Conservation (phyloP, 2,329 filamentous ascomycete genomes). For the Coniella lustricola region DNA sequence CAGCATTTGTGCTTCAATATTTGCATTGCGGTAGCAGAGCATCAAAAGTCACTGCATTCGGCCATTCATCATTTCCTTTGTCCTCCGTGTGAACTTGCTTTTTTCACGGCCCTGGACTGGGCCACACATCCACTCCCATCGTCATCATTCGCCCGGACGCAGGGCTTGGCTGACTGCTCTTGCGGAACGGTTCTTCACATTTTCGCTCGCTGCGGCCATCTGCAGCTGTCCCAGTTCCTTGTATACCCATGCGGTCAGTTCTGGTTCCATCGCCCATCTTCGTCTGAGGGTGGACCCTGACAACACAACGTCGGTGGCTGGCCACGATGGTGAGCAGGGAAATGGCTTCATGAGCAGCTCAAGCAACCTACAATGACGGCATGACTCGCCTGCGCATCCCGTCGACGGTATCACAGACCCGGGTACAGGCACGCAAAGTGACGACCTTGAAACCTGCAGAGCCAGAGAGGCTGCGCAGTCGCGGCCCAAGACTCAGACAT, state of each 20-base stretch:
- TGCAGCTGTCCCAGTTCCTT: too few species aligned
- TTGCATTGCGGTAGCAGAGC: too few species aligned
- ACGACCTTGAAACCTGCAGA: slow-evolving; percentile 16
- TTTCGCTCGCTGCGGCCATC: too few species aligned
- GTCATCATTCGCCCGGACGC: too few species aligned
- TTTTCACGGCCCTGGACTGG: too few species aligned
- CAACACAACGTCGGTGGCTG: slow-evolving; percentile 3
- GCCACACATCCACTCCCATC: too few species aligned
- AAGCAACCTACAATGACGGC: slow-evolving; percentile 12
- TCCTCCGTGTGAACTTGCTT: too few species aligned
- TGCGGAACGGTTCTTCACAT: too few species aligned
- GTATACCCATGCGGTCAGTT: background rate
- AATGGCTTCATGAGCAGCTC: background rate
- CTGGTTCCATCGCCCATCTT: background rate
- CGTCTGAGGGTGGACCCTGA: background rate
- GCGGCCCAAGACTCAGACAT: slow-evolving; percentile 9
- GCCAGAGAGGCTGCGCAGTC: slow-evolving; percentile 13
- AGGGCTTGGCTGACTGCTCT: too few species aligned
- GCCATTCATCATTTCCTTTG: too few species aligned
- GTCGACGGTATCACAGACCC: slow-evolving; percentile 10
- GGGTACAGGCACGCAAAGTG: slow-evolving; percentile 14
- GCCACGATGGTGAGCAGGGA: background rate
- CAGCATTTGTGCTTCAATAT: too few species aligned
- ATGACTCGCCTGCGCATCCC: slow-evolving; percentile 8
- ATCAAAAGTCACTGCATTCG: too few species aligned